phyloP scores from a whole-genome alignment of 208 protist genomes.

The Trypanosoma conorhini region DNA sequence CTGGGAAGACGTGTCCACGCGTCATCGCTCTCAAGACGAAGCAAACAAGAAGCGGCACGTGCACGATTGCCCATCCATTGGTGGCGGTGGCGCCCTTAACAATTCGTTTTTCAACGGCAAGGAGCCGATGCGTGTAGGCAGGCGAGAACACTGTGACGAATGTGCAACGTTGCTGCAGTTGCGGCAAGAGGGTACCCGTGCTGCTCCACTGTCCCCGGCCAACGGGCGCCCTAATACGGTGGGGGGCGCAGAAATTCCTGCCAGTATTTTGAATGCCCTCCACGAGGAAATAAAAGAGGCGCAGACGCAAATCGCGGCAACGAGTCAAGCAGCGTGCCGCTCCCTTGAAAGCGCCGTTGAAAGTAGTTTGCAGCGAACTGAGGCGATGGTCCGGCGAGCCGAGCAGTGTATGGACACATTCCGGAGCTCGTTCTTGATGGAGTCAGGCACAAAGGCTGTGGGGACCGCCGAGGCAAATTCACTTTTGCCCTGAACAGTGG shows the following conservation, averaged over 20 bases:
- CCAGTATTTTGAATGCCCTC: conserved; percentile 6
- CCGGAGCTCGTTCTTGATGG: background rate
- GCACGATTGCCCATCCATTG: background rate
- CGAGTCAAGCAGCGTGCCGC: conserved; percentile 5
- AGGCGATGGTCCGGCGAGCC: conserved; percentile 1
- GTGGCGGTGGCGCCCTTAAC: background rate
- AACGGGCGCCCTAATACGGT: background rate
- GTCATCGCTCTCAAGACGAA: background rate
- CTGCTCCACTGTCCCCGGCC: background rate
- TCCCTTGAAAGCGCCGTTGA: conserved; percentile 14
- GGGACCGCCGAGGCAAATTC: background rate
- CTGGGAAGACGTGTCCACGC: background rate
- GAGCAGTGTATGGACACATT: conserved; percentile 12
- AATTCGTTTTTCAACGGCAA: background rate
- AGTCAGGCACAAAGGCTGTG: background rate
- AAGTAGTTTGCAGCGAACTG: conserved; percentile 4
- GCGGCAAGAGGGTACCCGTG: background rate
- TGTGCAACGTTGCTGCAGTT: background rate
- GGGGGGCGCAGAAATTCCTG: background rate
- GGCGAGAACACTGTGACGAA: background rate
- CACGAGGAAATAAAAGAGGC: background rate
- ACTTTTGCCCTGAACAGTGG: too few species aligned
- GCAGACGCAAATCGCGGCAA: conserved; percentile 7
- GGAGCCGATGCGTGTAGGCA: background rate
- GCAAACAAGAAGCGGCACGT: background rate